Conservation (phyloP, 176 grass and related monocot species). For the Avena eriantha region DNA sequence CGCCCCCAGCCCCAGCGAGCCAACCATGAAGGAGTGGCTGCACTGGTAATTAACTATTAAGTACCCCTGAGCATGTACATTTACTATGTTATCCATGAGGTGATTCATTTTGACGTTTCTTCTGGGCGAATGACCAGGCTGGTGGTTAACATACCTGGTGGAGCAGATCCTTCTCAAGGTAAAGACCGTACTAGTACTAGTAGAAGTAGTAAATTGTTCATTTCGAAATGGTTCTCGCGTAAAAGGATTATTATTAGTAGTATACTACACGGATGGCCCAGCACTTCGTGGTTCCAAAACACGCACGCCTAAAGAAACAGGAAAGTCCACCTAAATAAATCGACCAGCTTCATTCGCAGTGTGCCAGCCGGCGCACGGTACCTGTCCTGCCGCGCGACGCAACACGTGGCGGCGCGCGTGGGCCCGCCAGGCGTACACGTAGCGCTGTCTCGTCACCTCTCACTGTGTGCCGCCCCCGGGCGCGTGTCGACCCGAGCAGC, state of each 20-base stretch:
- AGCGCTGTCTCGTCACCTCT: background rate
- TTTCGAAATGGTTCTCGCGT: background rate
- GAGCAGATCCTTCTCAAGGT: conserved; percentile 82
- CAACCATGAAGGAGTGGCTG: conserved; percentile 71
- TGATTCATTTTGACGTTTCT: background rate
- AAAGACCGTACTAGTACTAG: background rate
- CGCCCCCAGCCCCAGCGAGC: conserved; percentile 84
- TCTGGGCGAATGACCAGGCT: conserved; percentile 44
- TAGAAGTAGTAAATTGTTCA: background rate
- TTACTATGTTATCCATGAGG: background rate
- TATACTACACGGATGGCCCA: too few relatives aligned
- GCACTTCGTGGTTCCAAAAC: too few relatives aligned
- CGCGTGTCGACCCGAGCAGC: conserved; percentile 30
- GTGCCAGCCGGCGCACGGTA: conserved; percentile 5
- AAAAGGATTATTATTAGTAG: background rate
- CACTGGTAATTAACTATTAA: conserved; percentile 63
- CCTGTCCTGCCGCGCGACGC: background rate
- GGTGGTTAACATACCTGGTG: conserved; percentile 88
- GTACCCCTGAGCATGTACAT: background rate
- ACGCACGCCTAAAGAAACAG: too few relatives aligned
- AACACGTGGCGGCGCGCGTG: background rate
- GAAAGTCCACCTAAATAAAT: too few relatives aligned
- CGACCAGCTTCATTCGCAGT: background rate
- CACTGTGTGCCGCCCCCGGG: background rate
- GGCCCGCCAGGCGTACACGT: background rate